Conservation (phyloP, 805 yeast species). For the Monosporozyma aerobia region DNA sequence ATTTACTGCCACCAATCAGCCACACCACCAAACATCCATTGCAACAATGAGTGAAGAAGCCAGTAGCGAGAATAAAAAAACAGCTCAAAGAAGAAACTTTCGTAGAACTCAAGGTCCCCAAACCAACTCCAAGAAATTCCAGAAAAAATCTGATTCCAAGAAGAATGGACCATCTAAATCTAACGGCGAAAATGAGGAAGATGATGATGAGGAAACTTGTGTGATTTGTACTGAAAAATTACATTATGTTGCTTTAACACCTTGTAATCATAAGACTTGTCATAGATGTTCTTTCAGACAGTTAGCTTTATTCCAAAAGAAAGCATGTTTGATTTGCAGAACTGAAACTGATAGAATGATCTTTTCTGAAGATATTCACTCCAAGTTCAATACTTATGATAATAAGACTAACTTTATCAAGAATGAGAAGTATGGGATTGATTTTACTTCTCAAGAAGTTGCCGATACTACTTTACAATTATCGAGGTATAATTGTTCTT, state of each 20-base stretch:
- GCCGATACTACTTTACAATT: conserved; percentile 41
- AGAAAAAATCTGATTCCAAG: conserved; percentile 1
- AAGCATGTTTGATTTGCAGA: conserved; percentile 77
- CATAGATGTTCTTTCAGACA: conserved; percentile 75
- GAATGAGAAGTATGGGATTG: conserved; percentile 43
- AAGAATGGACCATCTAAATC: background rate
- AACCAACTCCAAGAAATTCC: conserved; percentile 3
- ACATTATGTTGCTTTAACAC: conserved; percentile 56
- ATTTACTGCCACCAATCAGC: background rate
- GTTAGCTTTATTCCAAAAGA: conserved; percentile 67
- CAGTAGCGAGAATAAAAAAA: background rate
- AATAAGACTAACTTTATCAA: background rate
- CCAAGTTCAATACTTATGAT: conserved; percentile 34
- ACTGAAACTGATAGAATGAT: conserved; percentile 51
- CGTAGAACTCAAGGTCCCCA: conserved; percentile 20
- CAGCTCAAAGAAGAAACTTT: conserved; percentile 3
- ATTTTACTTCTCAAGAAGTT: conserved; percentile 49
- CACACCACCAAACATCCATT: background rate
- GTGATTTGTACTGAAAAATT: conserved; percentile 76
- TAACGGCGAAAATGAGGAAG: conserved; percentile 26
- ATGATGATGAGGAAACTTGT: conserved; percentile 44
- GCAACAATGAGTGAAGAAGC: background rate
- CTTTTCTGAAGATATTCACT: conserved; percentile 41
- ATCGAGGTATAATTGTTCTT: conserved; percentile 48
- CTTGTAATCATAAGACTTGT: conserved; percentile 81